Conservation (phyloP, 306 rosid genomes). For the Quercus rubra region DNA sequence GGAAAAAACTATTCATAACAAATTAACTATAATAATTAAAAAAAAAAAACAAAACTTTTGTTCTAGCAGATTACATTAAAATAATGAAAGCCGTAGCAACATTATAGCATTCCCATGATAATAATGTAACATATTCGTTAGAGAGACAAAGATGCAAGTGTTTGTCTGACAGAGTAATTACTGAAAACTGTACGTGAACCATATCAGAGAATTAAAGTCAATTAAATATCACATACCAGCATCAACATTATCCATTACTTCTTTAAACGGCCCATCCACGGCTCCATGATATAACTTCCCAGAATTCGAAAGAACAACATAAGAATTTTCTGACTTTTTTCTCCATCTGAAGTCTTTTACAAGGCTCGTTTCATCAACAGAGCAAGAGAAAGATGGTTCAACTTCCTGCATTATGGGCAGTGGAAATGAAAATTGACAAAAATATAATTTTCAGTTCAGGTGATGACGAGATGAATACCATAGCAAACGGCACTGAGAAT, state of each 20-base stretch:
- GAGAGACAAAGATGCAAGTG: neutral
- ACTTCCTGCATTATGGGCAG: conserved; percentile 44
- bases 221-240: conserved; percentile 59
- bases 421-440: conserved; percentile 8
- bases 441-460: neutral
- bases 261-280: conserved; percentile 37
- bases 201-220: neutral
- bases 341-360: conserved; percentile 78
- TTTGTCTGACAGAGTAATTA: conserved; percentile 6
- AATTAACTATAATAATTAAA: neutral
- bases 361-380: conserved; percentile 40
- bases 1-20: neutral
- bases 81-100: neutral
- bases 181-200: neutral
- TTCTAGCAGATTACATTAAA: neutral
- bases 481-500: neutral
- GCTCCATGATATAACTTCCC: conserved; percentile 60
- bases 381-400: conserved; percentile 47
- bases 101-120: neutral
- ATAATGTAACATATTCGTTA: neutral
- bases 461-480: neutral
- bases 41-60: neutral
- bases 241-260: conserved; percentile 59
- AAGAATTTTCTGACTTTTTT: conserved; percentile 44
- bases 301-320: conserved; percentile 57